Percentiles rank a stretch among this genome's conserved stretches.
Evolutionary conservation across 345 rosid genomes (phyloP).

Genomic region (Bruguiera sexangula): DNA sequence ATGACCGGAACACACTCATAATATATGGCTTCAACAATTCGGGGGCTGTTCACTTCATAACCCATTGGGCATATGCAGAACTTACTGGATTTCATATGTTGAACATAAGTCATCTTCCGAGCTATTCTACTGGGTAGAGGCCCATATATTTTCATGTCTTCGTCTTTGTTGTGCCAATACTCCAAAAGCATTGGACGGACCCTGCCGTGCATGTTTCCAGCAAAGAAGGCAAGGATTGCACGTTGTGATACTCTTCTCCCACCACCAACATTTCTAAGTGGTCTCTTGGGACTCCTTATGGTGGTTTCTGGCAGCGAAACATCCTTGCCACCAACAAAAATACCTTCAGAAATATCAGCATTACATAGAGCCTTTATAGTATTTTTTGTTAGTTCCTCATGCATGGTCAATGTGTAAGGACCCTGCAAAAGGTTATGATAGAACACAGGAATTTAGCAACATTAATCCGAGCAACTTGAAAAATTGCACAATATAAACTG

Average conservation of each 20-base stretch:
- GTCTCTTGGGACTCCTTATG: slow-evolving; percentile 62
- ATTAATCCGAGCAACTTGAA: background rate
- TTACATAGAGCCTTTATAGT: slow-evolving; percentile 78
- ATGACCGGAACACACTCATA: slow-evolving; percentile 88
- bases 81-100: slow-evolving; percentile 86
- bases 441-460: background rate
- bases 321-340: slow-evolving; percentile 56
- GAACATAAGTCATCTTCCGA: slow-evolving; percentile 63
- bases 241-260: slow-evolving; percentile 78
- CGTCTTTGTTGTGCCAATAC: slow-evolving; percentile 70
- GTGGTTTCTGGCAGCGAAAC: slow-evolving; percentile 86
- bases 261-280: slow-evolving; percentile 60
- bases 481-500: no score
- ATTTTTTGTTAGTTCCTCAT: slow-evolving; percentile 57
- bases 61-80: slow-evolving; percentile 92
- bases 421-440: slow-evolving; percentile 44
- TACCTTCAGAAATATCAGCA: slow-evolving; percentile 71
- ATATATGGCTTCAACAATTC: slow-evolving; percentile 83
- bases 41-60: slow-evolving; percentile 86
- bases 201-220: slow-evolving; percentile 83
- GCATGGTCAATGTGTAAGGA: slow-evolving; percentile 69
- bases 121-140: slow-evolving; percentile 56
- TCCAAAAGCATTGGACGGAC: slow-evolving; percentile 73
- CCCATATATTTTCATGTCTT: slow-evolving; percentile 74
- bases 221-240: slow-evolving; percentile 85